A percentile compares a stretch with the other conserved stretches of the same genome.
Evolutionary conservation across 1,284 basidiomycete species (phyloP).

Genomic region (Leccinum laetum): DNA sequence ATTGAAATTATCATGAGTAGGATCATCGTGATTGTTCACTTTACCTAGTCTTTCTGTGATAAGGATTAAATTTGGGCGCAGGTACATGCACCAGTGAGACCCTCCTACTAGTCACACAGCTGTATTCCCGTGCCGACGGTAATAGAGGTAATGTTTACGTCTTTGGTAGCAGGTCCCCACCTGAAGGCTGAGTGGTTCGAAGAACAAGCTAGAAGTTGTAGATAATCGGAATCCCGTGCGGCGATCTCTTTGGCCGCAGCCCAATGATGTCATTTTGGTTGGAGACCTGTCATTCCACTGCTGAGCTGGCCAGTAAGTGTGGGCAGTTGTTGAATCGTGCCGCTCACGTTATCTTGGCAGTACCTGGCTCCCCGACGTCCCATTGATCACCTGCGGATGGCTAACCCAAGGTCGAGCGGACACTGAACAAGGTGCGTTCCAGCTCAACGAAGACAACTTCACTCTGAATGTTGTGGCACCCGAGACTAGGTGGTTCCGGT

Average conservation of each 20-base stretch:
- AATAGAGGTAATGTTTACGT: conserved; percentile 27
- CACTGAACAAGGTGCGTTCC: neutral
- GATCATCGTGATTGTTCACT: conserved; percentile 25
- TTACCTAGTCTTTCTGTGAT: conserved; percentile 15
- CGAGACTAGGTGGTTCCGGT: conserved; percentile 19
- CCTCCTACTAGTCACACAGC: neutral
- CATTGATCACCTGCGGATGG: neutral
- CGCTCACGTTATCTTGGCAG: neutral
- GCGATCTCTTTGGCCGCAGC: conserved; percentile 24
- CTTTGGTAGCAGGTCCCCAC: conserved; percentile 23
- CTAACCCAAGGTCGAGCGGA: neutral
- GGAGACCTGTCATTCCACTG: conserved; percentile 28
- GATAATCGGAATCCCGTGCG: conserved; percentile 26
- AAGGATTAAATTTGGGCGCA: conserved; percentile 25
- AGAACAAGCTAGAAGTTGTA: conserved; percentile 24
- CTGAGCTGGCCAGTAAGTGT: conserved; percentile 29
- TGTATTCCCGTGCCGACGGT: neutral
- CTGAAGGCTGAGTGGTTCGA: conserved; percentile 23
- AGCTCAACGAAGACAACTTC: neutral
- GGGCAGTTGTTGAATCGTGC: conserved; percentile 7
- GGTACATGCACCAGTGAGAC: conserved; percentile 21
- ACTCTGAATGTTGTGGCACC: conserved; percentile 18
- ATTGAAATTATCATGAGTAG: neutral
- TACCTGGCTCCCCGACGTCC: neutral
- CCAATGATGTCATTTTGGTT: conserved; percentile 23